Base-by-base conservation (phyloP, 1,284 basidiomycete species). In the Pseudozyma sp. region DNA sequence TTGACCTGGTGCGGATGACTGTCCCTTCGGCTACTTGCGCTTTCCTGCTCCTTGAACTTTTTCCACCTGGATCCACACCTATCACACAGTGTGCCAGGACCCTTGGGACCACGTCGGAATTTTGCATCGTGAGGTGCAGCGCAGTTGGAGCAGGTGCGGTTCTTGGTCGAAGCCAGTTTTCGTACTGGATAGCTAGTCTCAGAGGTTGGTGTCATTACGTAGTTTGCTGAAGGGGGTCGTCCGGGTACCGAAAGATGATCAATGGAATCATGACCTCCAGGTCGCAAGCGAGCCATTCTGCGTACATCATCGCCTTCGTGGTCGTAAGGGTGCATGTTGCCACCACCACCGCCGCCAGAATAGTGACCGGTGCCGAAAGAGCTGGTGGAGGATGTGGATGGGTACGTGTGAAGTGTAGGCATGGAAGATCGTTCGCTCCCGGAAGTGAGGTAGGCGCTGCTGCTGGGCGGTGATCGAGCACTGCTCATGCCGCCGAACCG, bases 91-190 rank as follows among this genome's bases (percentile, higher is more conserved):
- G 68, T 70, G 13, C 74, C 77, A 6, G 58, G 77, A 24, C 73
- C 73, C 19, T 71, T 72, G 13, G 73, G 68, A 0, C 73, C 68
- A 5, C 68, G 60, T 14, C 73, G 65, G 19, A 75, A 75, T 47
- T 75, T 75, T 42, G 73, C 73, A 39, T 75, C 68, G 73, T 75
- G 73, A 1, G 73, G 73, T 29, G 73, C 73, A 10, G 68, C 57
- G 37, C 73, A 75, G 49, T 68, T 71, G 45, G 65, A 65, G 40
- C 73, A 75, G 7, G 73, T 75, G 29, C 73, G 50, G 24, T 70
- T 78, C 45, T 78, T 80, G 50, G 71, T 78, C 4, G 75, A 72
- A 11, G 77, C 77, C 1, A 78, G 71, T 29, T 71, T 78, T 11
- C 75, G 73, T 4, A 73, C 42, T 1, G 70, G 70, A 35, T 61